Base-by-base conservation (phyloP, 208 protist species). In the Crithidia mellificae region DNA sequence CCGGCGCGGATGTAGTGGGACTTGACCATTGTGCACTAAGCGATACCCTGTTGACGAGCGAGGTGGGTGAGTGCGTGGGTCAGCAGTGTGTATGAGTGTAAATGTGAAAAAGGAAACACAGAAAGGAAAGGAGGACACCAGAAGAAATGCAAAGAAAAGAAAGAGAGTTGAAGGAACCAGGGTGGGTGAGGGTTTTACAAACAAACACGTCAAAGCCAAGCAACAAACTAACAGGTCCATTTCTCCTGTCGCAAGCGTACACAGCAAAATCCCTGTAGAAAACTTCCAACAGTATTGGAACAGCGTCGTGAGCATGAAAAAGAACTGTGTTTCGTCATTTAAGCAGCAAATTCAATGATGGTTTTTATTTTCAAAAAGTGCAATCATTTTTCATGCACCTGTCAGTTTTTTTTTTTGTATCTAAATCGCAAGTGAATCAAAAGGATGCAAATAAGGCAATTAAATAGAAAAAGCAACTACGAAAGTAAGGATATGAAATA, bases 1-100 rank as follows among this genome's bases (percentile, higher is more conserved):
- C 81, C 72, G 30, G 66, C 72, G 39, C 72, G 65, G 71, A 90
- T 78, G 80, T 88, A 85, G 77, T 77, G 72, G 51, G 77, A 82
- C 82, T 77, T 66, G 80, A 90, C 73, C 83, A 89, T 89, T 77
- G 57, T 80, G 53, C 62, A 77, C 62, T 34, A 51, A 76, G 54
- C 47, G 63, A 77, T 58, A 80, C 70, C 55, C 59, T 72, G 36
- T 38, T 46, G 22, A 29, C 8, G 41, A n/a, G 12, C 5, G 8
- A 20, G 8, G 19, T 49, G 19, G 5, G 43, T 41, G 36, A 41
- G 36, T 41, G 36, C 36, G 36, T 41, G 36, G 6, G 6, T 41
- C 6, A 17, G 43, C 5, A 6, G 70, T 46, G 19, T 58, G 59
- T 52, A 47, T 66, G 72, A 22, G 58, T 58, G 56, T 53, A 39